A percentile compares a stretch with the other conserved stretches of the same genome.
Conservation (phyloP, 306 rosid species). For the Acacia melanoxylon region DNA sequence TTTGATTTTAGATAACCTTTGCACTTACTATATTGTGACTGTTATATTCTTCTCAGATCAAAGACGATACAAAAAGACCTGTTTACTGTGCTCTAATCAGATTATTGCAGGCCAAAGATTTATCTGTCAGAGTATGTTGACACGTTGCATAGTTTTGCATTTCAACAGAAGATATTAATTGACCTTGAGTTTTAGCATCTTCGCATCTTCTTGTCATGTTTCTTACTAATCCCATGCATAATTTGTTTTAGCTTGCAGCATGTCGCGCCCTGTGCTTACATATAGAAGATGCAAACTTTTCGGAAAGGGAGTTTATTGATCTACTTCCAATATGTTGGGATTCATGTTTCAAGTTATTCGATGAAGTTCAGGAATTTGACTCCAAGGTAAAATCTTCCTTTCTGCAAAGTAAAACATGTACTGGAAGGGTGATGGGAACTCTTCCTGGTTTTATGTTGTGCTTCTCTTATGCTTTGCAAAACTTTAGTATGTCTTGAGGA, state of each 20-base stretch:
- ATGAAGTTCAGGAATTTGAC: constrained; percentile 92
- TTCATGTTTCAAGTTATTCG: constrained; percentile 81
- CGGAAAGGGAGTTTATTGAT: constrained; percentile 76
- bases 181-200: constrained; percentile 25
- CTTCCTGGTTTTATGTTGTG: constrained; percentile 3
- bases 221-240: constrained; percentile 36
- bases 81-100: constrained; percentile 90
- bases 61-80: constrained; percentile 88
- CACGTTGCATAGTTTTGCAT: constrained; percentile 38
- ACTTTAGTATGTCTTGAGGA: neutral
- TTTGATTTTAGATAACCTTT: neutral
- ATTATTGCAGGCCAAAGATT: constrained; percentile 80
- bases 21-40: constrained; percentile 24
- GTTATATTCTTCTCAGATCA: constrained; percentile 57
- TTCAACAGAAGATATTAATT: constrained; percentile 14
- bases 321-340: constrained; percentile 94
- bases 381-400: constrained; percentile 70
- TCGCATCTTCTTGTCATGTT: constrained; percentile 22
- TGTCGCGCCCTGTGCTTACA: constrained; percentile 88
- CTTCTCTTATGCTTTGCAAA: neutral
- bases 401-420: neutral
- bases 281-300: constrained; percentile 93
- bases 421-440: neutral
- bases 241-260: constrained; percentile 79
- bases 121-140: constrained; percentile 82